A percentile compares a stretch with the other conserved stretches of the same genome.
These are phyloP conservation scores for Saccharomyces hybrid DNA, from an alignment of 1,139 yeast genomes.

Conservation along the genomic window DNA sequence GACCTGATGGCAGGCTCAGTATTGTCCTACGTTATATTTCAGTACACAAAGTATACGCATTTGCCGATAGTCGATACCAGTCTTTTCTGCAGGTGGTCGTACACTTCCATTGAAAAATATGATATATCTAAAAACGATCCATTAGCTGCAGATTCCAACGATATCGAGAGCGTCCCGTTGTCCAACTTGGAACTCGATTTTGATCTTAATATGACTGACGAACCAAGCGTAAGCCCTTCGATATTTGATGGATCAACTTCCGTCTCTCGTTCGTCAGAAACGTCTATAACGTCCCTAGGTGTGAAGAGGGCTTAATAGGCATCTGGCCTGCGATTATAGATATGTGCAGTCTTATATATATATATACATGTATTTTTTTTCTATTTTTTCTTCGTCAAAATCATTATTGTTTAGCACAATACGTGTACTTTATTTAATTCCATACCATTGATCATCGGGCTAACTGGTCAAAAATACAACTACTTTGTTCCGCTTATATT, in stretches of 20 bases:
- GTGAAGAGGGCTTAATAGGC: slow-evolving; percentile 4
- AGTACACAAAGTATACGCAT: slow-evolving; percentile 62
- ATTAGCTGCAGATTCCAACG: slow-evolving; percentile 23
- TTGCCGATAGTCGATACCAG: slow-evolving; percentile 60
- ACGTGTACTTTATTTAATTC: background rate
- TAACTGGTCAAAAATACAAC: background rate
- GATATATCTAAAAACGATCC: slow-evolving; percentile 34
- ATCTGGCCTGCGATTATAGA: background rate
- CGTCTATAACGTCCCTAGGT: slow-evolving; percentile 27
- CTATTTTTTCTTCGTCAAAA: background rate
- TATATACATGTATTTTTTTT: background rate
- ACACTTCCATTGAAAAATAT: slow-evolving; percentile 36
- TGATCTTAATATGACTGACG: slow-evolving; percentile 19
- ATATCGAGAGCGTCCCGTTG: slow-evolving; percentile 29
- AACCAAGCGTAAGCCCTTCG: slow-evolving; percentile 22
- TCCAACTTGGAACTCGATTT: slow-evolving; percentile 19
- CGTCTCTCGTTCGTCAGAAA: slow-evolving; percentile 28
- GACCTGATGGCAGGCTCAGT: slow-evolving; percentile 88
- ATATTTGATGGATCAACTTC: slow-evolving; percentile 25
- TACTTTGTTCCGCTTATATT: too few species aligned
- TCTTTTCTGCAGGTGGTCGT: slow-evolving; percentile 82
- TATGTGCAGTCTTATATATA: background rate
- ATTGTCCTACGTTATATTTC: slow-evolving; percentile 62
- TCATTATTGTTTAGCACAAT: background rate
- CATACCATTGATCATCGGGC: background rate